Base-by-base conservation (phyloP, 306 rosid species). In the Abrus precatorius region DNA sequence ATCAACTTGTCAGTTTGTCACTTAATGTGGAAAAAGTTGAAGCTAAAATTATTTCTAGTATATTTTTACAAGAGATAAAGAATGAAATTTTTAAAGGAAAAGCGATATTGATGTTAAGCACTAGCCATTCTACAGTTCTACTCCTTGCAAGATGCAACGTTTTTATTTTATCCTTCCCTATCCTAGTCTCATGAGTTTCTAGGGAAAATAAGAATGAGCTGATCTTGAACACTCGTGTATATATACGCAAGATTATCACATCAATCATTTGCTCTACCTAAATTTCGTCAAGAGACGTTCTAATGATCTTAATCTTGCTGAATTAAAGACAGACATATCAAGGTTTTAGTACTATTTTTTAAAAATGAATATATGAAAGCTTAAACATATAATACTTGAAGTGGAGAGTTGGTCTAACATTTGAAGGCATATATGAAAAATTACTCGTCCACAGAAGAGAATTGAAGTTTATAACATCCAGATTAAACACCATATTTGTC, bases 181-280 rank as follows among this genome's bases (percentile, higher is more conserved):
- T 33, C 47, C 54, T 43, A 5, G 5, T 43, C 47, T 43, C 8
- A 33, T 34, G 4, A 34, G 9, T 63, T 3, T 10, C 14, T 43
- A 9, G 20, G 20, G 5, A 41, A 67, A 65, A 5, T 4, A 50
- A 53, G 45, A 52, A 33, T 20, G 36, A 53, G 20, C 11, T 29
- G 27, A 30, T 9, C 32, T 30, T 56, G 12, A 54, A 5, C 11
- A 30, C 48, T 38, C 32, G 5, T 13, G 27, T 36, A 7, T 44
- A 20, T 20, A 20, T 20, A 20, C 20, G 5, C 3, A 34, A 48
- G 62, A 33, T 9, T 65, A 43, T 63, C 1, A 30, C 65, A 38
- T 66, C 60, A 12, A 76, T 20, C 27, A 75, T 4, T 76, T 69
- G 3, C 27, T 44, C 50, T 7, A 63, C 62, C 41, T 27, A 20